phyloP scores from a whole-genome alignment of 2,329 filamentous ascomycete genomes.

The Colletotrichum limetticola region DNA sequence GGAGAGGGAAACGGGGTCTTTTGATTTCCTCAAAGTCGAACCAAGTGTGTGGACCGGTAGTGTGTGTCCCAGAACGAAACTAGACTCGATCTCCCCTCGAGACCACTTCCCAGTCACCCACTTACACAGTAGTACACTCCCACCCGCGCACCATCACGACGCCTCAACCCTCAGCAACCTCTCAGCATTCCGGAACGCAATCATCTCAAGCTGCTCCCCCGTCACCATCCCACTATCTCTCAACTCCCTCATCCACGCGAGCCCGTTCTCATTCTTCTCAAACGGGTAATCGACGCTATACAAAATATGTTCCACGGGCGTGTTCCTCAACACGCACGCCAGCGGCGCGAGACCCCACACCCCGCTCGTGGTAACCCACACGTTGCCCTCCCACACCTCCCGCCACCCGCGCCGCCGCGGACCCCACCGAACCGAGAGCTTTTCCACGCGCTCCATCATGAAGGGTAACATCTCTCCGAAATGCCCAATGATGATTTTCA shows the following conservation, averaged over 20 bases:
- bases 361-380: constrained; percentile 68
- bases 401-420: constrained; percentile 49
- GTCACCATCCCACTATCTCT: constrained; percentile 59
- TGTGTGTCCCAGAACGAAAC: not conserved
- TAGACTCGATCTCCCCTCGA: not conserved
- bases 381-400: constrained; percentile 64
- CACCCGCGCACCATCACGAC: not conserved
- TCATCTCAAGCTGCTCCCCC: constrained; percentile 57
- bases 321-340: constrained; percentile 55
- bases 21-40: not conserved
- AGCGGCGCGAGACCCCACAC: constrained; percentile 61
- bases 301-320: constrained; percentile 60
- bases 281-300: constrained; percentile 71
- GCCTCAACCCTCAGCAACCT: constrained; percentile 51
- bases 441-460: constrained; percentile 59
- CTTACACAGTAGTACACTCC: not conserved
- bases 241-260: constrained; percentile 59
- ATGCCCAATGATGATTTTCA: constrained; percentile 24
- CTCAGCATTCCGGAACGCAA: constrained; percentile 63
- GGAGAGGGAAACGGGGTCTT: not conserved
- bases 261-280: constrained; percentile 58
- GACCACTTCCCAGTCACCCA: not conserved
- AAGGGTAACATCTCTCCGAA: constrained; percentile 58
- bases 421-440: constrained; percentile 42
- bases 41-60: not conserved